Conservation (phyloP, 192 early-diverging fungal genomes). For the Haplosporangium gracile region DNA sequence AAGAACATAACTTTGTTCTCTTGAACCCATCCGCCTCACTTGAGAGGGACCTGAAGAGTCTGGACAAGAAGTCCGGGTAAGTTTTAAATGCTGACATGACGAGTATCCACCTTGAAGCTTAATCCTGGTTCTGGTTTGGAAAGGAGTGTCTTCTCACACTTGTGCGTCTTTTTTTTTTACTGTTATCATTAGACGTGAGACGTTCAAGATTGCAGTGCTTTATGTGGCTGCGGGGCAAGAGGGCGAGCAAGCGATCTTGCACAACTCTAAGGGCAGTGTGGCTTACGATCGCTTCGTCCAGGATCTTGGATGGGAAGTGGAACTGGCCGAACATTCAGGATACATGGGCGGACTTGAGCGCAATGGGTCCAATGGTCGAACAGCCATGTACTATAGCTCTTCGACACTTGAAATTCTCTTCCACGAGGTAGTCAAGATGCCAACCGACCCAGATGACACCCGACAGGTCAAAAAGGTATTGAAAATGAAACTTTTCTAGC, state of each 20-base stretch:
- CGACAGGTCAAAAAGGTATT: conserved; percentile 94
- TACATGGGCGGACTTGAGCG: conserved; percentile 90
- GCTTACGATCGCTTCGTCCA: conserved; percentile 89
- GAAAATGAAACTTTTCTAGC: neutral
- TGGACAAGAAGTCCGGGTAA: conserved; percentile 86
- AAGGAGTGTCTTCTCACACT: neutral
- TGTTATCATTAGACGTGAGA: conserved; percentile 71
- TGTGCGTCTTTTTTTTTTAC: conserved; percentile 26
- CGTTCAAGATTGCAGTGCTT: conserved; percentile 89
- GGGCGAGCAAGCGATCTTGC: conserved; percentile 87
- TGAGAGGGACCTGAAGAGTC: conserved; percentile 78
- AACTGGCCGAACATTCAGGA: conserved; percentile 85
- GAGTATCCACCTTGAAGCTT: neutral
- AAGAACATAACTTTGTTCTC: conserved; percentile 75
- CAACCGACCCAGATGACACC: conserved; percentile 80
- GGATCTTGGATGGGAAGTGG: conserved; percentile 94
- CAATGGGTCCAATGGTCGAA: conserved; percentile 80
- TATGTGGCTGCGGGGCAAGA: conserved; percentile 95
- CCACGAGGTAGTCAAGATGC: conserved; percentile 92
- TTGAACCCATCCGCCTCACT: conserved; percentile 76
- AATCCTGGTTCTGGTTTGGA: conserved; percentile 4
- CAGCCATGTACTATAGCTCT: conserved; percentile 87
- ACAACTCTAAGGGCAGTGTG: conserved; percentile 78
- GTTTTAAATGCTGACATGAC: conserved; percentile 8
- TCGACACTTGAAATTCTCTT: conserved; percentile 91